These are phyloP conservation scores for Kalaharituber pfeilii DNA, from an alignment of 2,329 filamentous ascomycete species.

Conservation along the genomic window DNA sequence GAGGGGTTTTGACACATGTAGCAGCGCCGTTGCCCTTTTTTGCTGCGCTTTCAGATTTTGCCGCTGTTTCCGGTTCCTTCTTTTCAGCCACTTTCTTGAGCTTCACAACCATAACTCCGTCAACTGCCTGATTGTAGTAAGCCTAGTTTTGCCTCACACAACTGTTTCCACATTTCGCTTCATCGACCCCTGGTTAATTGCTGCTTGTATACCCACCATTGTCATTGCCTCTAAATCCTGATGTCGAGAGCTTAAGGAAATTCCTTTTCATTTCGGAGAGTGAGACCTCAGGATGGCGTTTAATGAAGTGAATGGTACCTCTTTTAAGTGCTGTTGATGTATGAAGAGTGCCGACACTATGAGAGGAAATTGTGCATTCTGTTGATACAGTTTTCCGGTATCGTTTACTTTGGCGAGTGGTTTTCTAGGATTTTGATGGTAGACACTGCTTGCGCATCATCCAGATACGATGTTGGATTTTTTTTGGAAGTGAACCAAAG, in stretches of 20 bases:
- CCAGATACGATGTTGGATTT: background rate
- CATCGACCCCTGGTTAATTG: background rate
- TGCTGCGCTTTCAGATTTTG: background rate
- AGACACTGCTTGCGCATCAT: background rate
- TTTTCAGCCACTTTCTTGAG: background rate
- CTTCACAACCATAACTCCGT: background rate
- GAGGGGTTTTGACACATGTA: background rate
- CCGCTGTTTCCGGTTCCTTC: background rate
- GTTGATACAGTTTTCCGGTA: background rate
- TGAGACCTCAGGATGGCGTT: background rate
- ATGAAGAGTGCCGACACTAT: background rate
- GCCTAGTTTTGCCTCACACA: background rate
- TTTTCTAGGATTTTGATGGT: background rate
- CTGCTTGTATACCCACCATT: background rate
- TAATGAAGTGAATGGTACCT: background rate
- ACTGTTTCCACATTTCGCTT: background rate
- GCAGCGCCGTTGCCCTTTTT: background rate
- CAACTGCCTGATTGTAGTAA: background rate
- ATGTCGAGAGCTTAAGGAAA: background rate
- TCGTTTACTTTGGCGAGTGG: background rate
- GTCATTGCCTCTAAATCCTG: background rate
- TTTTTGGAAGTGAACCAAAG: conserved; percentile 2
- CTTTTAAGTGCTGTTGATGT: background rate
- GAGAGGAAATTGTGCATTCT: background rate
- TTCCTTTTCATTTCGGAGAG: background rate